Conservation (phyloP, 2,329 filamentous ascomycete genomes). For the Aspergillus calidoustus region DNA sequence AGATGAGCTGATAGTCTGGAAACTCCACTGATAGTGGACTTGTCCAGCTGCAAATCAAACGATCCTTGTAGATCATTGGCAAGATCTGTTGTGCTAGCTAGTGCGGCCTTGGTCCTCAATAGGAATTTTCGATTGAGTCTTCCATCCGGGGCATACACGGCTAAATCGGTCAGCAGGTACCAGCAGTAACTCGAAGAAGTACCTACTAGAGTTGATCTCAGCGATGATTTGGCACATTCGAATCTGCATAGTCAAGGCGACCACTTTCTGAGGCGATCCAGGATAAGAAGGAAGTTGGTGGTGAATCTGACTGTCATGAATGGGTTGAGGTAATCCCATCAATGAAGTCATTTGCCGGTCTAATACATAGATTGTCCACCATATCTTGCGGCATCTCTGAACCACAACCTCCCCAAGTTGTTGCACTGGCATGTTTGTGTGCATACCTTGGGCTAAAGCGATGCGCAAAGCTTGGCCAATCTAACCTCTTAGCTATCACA, state of each 20-base stretch:
- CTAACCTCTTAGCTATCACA: constrained; percentile 29
- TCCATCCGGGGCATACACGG: constrained; percentile 49
- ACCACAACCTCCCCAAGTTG: constrained; percentile 30
- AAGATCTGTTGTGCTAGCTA: constrained; percentile 45
- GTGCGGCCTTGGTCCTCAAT: constrained; percentile 45
- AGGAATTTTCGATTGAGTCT: constrained; percentile 43
- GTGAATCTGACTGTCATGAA: constrained; percentile 57
- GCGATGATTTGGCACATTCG: constrained; percentile 52
- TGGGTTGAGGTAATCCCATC: constrained; percentile 57
- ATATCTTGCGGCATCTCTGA: constrained; percentile 31
- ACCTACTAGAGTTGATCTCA: constrained; percentile 49
- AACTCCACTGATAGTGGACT: constrained; percentile 41
- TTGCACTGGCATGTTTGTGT: constrained; percentile 33
- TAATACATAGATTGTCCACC: constrained; percentile 36
- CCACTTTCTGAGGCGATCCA: constrained; percentile 43
- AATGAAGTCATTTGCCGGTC: constrained; percentile 56
- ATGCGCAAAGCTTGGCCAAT: constrained; percentile 34
- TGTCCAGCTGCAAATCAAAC: constrained; percentile 44
- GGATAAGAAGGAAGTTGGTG: constrained; percentile 52
- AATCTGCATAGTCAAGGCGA: constrained; percentile 52
- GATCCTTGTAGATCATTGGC: constrained; percentile 46
- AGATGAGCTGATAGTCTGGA: constrained; percentile 50
- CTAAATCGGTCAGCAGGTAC: constrained; percentile 25
- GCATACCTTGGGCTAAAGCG: constrained; percentile 35
- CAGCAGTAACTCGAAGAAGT: constrained; percentile 16